Percentiles rank a stretch among this genome's conserved stretches.
Conservation (phyloP, 257 asterid species). For the Vinca minor region DNA sequence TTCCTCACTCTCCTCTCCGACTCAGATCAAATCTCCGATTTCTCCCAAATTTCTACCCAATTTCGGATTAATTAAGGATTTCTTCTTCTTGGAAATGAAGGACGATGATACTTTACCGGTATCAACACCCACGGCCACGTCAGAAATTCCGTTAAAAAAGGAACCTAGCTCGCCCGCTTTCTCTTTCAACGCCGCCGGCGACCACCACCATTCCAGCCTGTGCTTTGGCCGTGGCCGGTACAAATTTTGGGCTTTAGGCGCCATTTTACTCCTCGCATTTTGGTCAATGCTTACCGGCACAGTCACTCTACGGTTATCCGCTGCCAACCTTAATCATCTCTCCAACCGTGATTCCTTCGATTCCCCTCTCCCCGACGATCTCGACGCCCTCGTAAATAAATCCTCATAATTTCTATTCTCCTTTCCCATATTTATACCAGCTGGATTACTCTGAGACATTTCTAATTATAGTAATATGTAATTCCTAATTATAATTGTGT, state of each 20-base stretch:
- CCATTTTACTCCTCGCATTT: constrained; percentile 61
- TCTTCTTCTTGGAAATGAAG: constrained; percentile 26
- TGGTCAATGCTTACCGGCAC: constrained; percentile 91
- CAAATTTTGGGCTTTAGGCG: constrained; percentile 68
- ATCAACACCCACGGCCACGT: constrained; percentile 57
- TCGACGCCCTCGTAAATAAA: constrained; percentile 53
- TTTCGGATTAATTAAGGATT: too few species aligned
- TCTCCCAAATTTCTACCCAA: too few species aligned
- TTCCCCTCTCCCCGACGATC: constrained; percentile 36
- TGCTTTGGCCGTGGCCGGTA: constrained; percentile 48
- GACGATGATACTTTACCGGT: constrained; percentile 66
- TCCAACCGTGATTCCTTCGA: constrained; percentile 30
- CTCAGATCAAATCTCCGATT: constrained; percentile 5
- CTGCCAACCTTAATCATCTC: constrained; percentile 44
- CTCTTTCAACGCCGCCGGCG: constrained; percentile 15
- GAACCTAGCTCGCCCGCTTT: constrained; percentile 15
- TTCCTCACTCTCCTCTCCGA: not conserved
- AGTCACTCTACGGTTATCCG: constrained; percentile 70
- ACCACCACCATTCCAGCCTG: constrained; percentile 5
- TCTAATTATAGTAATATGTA: too few species aligned
- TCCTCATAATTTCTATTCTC: not conserved
- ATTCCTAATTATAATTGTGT: too few species aligned
- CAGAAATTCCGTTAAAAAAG: constrained; percentile 15
- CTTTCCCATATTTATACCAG: not conserved
- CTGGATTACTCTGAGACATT: too few species aligned